Evolutionary conservation across 352 stramenopile genomes (phyloP).

Genomic region (Globisporangium recalcitrans): DNA sequence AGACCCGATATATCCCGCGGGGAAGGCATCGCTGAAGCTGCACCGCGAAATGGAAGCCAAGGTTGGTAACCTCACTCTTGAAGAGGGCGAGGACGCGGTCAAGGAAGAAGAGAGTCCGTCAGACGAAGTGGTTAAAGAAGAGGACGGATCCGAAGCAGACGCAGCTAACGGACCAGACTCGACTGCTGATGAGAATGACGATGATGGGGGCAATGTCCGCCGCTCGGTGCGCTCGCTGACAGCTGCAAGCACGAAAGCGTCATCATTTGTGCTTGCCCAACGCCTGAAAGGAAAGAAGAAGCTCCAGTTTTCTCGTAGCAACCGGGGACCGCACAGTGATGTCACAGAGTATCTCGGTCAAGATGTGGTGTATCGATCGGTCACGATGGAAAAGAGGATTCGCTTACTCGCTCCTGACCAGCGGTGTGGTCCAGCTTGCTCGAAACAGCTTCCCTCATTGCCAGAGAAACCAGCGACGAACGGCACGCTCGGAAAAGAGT

Average conservation of each 20-base stretch:
- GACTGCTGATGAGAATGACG: constrained; percentile 14
- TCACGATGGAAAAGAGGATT: constrained; percentile 29
- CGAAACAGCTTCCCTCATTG: constrained; percentile 10
- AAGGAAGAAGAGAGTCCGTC: neutral
- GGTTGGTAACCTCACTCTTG: neutral
- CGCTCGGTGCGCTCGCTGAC: constrained; percentile 45
- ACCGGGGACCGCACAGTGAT: constrained; percentile 26
- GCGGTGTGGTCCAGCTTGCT: constrained; percentile 26
- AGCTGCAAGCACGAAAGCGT: constrained; percentile 51
- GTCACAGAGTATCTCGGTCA: constrained; percentile 56
- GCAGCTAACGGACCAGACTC: constrained; percentile 7
- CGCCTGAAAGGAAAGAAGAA: constrained; percentile 33
- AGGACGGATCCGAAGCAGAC: constrained; percentile 7
- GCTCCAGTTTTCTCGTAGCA: constrained; percentile 20
- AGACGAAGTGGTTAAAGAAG: constrained; percentile 7
- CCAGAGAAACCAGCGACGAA: neutral
- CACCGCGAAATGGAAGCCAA: constrained; percentile 18
- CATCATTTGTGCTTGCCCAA: constrained; percentile 26
- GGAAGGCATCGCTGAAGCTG: constrained; percentile 41
- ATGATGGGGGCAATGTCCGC: constrained; percentile 17
- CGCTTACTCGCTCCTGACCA: constrained; percentile 21
- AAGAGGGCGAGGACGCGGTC: neutral
- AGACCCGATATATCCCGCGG: constrained; percentile 49
- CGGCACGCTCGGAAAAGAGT: constrained; percentile 9
- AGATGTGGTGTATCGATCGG: constrained; percentile 37